Percentiles rank a stretch among this genome's conserved stretches.
phyloP scores from a whole-genome alignment of 2,329 filamentous ascomycete genomes.

The Calonectria naviculata region DNA sequence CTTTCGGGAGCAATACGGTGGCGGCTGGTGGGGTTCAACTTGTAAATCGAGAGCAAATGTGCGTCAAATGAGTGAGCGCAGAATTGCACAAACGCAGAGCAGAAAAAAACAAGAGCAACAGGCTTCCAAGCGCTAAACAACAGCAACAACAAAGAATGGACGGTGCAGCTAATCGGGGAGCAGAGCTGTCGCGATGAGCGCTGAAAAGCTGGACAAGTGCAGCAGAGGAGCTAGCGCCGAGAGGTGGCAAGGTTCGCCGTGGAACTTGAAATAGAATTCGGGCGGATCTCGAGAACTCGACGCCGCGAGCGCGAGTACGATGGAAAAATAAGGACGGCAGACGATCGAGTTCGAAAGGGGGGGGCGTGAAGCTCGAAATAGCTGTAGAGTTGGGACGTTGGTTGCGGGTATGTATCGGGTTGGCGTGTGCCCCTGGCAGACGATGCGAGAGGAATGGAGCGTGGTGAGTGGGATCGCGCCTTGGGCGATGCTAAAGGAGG shows the following conservation, averaged over 20 bases:
- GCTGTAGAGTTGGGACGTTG: not conserved
- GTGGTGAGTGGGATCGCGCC: constrained; percentile 28
- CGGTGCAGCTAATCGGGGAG: constrained; percentile 30
- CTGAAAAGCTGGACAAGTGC: constrained; percentile 38
- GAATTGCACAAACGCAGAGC: not conserved
- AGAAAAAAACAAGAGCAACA: too few species aligned
- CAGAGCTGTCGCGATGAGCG: constrained; percentile 30
- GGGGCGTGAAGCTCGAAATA: constrained; percentile 2
- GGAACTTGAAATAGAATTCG: constrained; percentile 15
- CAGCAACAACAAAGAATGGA: constrained; percentile 27
- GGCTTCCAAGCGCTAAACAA: constrained; percentile 8
- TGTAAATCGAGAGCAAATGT: constrained; percentile 18
- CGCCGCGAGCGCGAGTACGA: constrained; percentile 39
- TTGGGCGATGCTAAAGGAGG: constrained; percentile 28
- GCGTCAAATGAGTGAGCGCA: constrained; percentile 10
- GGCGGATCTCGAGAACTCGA: constrained; percentile 27
- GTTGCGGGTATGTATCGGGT: not conserved
- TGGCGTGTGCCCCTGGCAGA: constrained; percentile 30
- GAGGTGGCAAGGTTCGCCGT: constrained; percentile 35
- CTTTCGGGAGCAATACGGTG: not conserved
- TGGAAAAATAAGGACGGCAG: constrained; percentile 21
- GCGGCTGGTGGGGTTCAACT: constrained; percentile 1
- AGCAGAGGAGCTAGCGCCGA: constrained; percentile 32
- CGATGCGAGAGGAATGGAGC: constrained; percentile 27
- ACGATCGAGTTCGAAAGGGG: not conserved